Evolutionary conservation across 352 stramenopile species (phyloP), one percentile per base, ranked within the genome.

Genomic region (Halophytophthora polymorphica): DNA sequence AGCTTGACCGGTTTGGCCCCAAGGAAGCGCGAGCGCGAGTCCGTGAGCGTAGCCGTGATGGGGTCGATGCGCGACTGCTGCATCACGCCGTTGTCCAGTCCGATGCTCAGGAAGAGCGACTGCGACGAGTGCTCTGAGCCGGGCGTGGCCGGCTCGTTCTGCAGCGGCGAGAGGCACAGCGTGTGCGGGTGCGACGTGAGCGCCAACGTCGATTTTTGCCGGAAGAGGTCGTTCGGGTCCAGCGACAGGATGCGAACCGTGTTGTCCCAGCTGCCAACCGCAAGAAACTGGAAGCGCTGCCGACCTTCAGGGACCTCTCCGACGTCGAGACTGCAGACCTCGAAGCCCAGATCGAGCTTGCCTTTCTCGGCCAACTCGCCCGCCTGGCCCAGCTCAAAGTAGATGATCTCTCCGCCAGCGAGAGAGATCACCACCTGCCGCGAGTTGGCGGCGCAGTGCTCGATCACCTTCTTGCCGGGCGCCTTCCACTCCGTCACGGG

Each of bases 251-350:
- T 93, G 21, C 95, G 89, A 25, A 91, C 86, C 2, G 84, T 91
- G 66, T 91, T 93, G 58, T 96, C 86, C 82, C 84, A 96, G 52
- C 82, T 93, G 2, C 97, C 97, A 31, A 99, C 85, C n/a, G 93
- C 96, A 31, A 98, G 83, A 66, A 99, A 99, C 41, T 95, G 81
- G 61, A 96, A 97, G 4, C 93, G 90, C 39, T 96, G 88, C 15
- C 95, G 85, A 22, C 97, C 96, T 46, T 92, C 79, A 8, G 91
- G 93, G n/a, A 99, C 84, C 21, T 90, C 79, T 22, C 95, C 96
- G 21, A 99, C 83, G 56, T 99, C 96, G n/a, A 99, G 68, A 42
- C 93, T 99, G 50, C 83, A 97, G 5, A 99, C 95, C 75, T 99
- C 96, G 39, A 96, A 96, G 28, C 95, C 93, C 15, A 99, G 76